Base-by-base conservation (phyloP, 2,329 filamentous ascomycete species). In the Sporothrix protearum region DNA sequence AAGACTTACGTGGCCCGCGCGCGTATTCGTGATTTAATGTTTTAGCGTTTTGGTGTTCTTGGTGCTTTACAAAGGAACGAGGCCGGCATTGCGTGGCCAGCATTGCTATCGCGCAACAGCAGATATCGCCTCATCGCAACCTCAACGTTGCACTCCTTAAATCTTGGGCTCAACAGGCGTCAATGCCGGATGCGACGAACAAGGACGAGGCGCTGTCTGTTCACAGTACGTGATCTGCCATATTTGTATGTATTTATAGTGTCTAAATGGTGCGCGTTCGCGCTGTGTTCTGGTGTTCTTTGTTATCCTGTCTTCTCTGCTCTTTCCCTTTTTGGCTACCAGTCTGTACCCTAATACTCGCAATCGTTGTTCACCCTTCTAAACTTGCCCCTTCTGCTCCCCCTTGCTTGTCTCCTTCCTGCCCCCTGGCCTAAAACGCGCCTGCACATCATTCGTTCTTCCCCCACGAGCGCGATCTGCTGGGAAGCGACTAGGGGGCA, bases 391-490 rank as follows among this genome's bases (percentile, higher is more conserved):
- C 42, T 67, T 33, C 42, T 28, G 3, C 10, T 47, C 14, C 53
- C 53, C 53, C 28, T 53, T 68, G 14, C 33, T 47, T 55, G 30
- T 55, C 53, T 59, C 25, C 14, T 53, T 68, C 47, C 22, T 36
- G 33, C 53, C 57, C 42, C 61, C 61, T 53, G 59, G n/a, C 9
- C 36, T 59, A 51, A 55, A 59, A 57, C 51, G 51, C 67, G 25
- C n/a, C 49, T 69, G 67, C 67, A 69, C 36, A 69, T 69, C 67
- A 69, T 69, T 57, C 51, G 63, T 66, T 66, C 55, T 36, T 69
- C 42, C 53, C 53, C 68, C 59, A 10, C 59, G 36, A 47, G 59
- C 9, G 16, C 68, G 36, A 49, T 69, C 45, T 57, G 22, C 53
- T 69, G 51, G 33, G 16, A 69, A n/a, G 19, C 2, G 16, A 61